Evolutionary conservation across 2,329 filamentous ascomycete species (phyloP).

Genomic region (Periconia sp.): DNA sequence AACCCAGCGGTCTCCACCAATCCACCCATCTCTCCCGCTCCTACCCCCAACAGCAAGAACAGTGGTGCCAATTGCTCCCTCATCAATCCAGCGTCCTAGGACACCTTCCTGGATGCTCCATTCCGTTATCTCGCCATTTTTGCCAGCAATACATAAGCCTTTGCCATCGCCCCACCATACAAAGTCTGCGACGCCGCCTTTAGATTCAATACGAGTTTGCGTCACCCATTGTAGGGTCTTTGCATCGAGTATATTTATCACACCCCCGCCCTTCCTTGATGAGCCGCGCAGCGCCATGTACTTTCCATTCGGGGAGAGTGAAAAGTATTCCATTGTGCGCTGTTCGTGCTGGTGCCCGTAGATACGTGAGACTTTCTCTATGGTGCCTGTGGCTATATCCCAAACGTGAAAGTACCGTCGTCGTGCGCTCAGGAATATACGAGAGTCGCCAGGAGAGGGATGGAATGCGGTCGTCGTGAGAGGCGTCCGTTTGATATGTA

Average conservation of each 20-base stretch:
- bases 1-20: constrained; percentile 87
- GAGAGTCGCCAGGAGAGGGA: constrained; percentile 68
- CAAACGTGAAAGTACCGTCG: constrained; percentile 93
- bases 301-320: constrained; percentile 81
- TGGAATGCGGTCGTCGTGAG: constrained; percentile 84
- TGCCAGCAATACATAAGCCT: constrained; percentile 82
- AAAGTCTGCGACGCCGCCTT: constrained; percentile 86
- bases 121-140: constrained; percentile 88
- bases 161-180: constrained; percentile 88
- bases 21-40: constrained; percentile 61
- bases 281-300: constrained; percentile 86
- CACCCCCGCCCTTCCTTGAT: constrained; percentile 82
- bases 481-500: constrained; percentile 85
- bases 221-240: constrained; percentile 85
- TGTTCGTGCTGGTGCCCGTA: constrained; percentile 81
- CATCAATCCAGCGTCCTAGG: constrained; percentile 84
- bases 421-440: constrained; percentile 86
- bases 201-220: constrained; percentile 80
- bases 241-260: constrained; percentile 83
- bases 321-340: constrained; percentile 89
- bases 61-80: constrained; percentile 85
- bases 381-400: constrained; percentile 80
- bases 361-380: constrained; percentile 81
- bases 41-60: constrained; percentile 79
- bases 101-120: constrained; percentile 77